phyloP scores from a whole-genome alignment of 192 early-diverging fungal genomes.

The Backusella tuberculispora region DNA sequence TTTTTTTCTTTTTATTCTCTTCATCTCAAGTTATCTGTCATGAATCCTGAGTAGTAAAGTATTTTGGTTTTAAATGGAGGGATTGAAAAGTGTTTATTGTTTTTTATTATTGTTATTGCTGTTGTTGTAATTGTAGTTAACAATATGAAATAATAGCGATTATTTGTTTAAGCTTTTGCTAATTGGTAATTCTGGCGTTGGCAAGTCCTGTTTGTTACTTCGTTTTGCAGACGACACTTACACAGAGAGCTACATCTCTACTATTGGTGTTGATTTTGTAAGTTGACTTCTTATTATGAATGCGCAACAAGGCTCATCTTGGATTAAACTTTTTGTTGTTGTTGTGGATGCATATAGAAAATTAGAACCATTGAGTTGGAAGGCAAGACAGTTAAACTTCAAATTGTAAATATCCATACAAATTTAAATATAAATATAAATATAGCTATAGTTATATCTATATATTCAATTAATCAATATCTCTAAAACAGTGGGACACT shows the following conservation, averaged over 20 bases:
- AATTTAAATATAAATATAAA: neutral
- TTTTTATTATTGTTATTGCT: neutral
- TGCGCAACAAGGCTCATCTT: neutral
- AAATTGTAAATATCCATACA: slow-evolving; percentile 69
- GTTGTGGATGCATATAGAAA: slow-evolving; percentile 62
- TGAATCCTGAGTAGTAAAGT: slow-evolving; percentile 27
- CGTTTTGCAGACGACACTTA: slow-evolving; percentile 98
- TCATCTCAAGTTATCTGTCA: slow-evolving; percentile 4
- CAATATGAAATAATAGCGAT: slow-evolving; percentile 62
- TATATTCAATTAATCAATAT: neutral
- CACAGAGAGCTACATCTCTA: slow-evolving; percentile 95
- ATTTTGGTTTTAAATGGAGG: neutral
- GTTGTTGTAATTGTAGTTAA: neutral
- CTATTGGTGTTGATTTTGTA: slow-evolving; percentile 98
- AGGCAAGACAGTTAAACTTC: slow-evolving; percentile 95
- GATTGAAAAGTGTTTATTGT: neutral
- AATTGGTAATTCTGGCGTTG: slow-evolving; percentile 97
- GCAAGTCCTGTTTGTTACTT: slow-evolving; percentile 93
- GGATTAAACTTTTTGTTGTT: slow-evolving; percentile 5
- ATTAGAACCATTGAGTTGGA: slow-evolving; percentile 97
- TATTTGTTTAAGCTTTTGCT: slow-evolving; percentile 97
- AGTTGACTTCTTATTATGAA: slow-evolving; percentile 31
- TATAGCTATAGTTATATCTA: neutral
- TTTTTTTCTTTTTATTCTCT: slow-evolving; percentile 11
- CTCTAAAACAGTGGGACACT: slow-evolving; percentile 79